Base-by-base conservation (phyloP, 805 yeast species). In the Nematodospora valgi region DNA sequence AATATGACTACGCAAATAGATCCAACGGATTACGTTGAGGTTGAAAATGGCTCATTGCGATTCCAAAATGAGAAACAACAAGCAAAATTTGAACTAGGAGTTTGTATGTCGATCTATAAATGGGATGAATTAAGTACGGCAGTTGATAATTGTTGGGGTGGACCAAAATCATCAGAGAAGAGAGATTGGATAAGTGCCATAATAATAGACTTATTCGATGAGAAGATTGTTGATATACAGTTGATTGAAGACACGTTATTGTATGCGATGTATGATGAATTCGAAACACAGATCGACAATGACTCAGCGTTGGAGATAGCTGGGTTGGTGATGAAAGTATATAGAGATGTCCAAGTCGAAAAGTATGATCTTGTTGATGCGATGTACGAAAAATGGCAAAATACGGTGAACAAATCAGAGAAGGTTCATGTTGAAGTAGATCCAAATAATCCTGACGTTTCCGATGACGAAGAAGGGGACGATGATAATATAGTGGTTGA, bases 121-220 rank as follows among this genome's bases (percentile, higher is more conserved):
- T 93, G 98, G 98, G 93, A 88, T 40, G 88, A 84, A 16, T 65
- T 93, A 34, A 72, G 76, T 30, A 82, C 85, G 1, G 98, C 98
- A 0, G 98, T 93, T 7, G 94, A 78, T 5, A 87, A 86, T 56
- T 68, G 72, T 20, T 93, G 98, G 98, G 99, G 98, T 40, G 99
- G 98, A 1, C 80, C 96, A 10, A 84, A 86, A 23, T 82, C 95
- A 10, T 77, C 73, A 0, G 97, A 86, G 24, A 93, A 93, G 58
- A 73, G 99, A 52, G 98, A 93, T 56, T 93, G 98, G 98, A 73
- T 91, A 44, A 77, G 86, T 4, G 94, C 86, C 4, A 64, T 86
- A 10, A 76, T 91, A 2, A 74, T 88, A 19, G 97, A 87, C 23
- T 68, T 88, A 35, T 93, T 91, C 52, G 65, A 67, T 6, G 80